Conservation (phyloP, 2,329 filamentous ascomycete genomes). For the Xylariaceae sp. region DNA sequence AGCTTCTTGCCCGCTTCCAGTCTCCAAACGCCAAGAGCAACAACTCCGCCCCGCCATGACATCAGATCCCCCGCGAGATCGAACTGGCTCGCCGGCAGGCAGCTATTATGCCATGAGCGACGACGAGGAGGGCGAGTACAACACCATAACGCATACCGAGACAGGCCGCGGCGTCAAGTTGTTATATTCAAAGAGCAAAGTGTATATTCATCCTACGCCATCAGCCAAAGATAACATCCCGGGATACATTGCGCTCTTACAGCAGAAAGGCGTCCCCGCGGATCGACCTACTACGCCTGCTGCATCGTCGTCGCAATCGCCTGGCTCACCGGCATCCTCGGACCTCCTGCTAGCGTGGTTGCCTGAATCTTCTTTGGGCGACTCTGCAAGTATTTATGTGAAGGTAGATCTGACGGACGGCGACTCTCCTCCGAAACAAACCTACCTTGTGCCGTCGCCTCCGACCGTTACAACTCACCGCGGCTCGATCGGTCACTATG, state of each 20-base stretch:
- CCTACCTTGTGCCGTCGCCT: constrained; percentile 85
- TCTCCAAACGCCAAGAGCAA: constrained; percentile 2
- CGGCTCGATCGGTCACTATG: constrained; percentile 69
- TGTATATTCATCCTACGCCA: constrained; percentile 92
- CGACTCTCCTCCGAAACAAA: constrained; percentile 75
- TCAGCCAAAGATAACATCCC: constrained; percentile 93
- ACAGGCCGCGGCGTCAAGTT: constrained; percentile 84
- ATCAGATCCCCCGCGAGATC: constrained; percentile 32
- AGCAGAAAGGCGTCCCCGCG: constrained; percentile 63
- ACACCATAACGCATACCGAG: constrained; percentile 78
- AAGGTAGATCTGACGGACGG: constrained; percentile 87
- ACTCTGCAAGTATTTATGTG: constrained; percentile 82
- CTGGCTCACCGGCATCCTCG: constrained; percentile 49
- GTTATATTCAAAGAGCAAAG: constrained; percentile 95
- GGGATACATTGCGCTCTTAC: constrained; percentile 86
- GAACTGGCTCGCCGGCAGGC: constrained; percentile 65
- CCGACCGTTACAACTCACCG: constrained; percentile 76
- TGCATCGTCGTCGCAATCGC: constrained; percentile 34
- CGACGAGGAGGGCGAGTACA: constrained; percentile 91
- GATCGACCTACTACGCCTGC: constrained; percentile 42
- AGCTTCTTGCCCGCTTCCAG: background rate
- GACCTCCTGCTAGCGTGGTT: constrained; percentile 89
- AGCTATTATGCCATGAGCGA: constrained; percentile 96
- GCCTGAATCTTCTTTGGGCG: constrained; percentile 81
- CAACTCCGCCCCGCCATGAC: constrained; percentile 31